Base-by-base conservation (phyloP, 2,329 filamentous ascomycete species). In the Bipolaris victoriae region DNA sequence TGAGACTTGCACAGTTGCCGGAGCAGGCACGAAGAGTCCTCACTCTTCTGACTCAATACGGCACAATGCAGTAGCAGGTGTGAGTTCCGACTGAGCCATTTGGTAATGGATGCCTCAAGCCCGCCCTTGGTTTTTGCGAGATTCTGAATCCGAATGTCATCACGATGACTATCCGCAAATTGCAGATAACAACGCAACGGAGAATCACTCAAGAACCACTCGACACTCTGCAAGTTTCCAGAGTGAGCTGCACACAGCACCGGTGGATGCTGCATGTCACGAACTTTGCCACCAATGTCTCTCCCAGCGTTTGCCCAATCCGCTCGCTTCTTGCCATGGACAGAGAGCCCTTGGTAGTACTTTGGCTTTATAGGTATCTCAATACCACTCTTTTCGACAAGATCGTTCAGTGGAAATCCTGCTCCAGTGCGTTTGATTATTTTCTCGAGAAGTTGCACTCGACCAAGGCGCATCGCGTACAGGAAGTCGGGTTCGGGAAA, bases 161-260 rank as follows among this genome's bases (percentile, higher is more conserved):
- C 80, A 58, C 80, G 81, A 52, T 90, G 84, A 1, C 79, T 73
- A 62, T 86, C 83, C 0, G 87, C 82, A 69, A 92, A 95, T 44
- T 91, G 85, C 24, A 82, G 75, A 68, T 95, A 95, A 52, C 85
- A 80, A 26, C 86, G 82, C 63, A 85, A 77, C 0, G 91, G 90
- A 0, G 85, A 83, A 59, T 91, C 89, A 55, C 89, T 87, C 53
- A 92, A 75, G 72, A 94, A 91, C 86, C 90, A 96, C 68, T 95
- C 87, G 0, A 91, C 85, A 16, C 83, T 83, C 37, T 88, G 84
- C n/a, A 94, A 71, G 18, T 81, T 88, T 3, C 86, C 86, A 1
- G 66, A 65, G 7, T 77, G 66, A 11, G 85, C 87, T 43, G 88
- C 86, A 58, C 82, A 77, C 1, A 90, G 80, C 7, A 90, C 76